These are phyloP conservation scores for Pestalotiopsis sp. DNA, from an alignment of 2,329 filamentous ascomycete species.

Conservation along the genomic window DNA sequence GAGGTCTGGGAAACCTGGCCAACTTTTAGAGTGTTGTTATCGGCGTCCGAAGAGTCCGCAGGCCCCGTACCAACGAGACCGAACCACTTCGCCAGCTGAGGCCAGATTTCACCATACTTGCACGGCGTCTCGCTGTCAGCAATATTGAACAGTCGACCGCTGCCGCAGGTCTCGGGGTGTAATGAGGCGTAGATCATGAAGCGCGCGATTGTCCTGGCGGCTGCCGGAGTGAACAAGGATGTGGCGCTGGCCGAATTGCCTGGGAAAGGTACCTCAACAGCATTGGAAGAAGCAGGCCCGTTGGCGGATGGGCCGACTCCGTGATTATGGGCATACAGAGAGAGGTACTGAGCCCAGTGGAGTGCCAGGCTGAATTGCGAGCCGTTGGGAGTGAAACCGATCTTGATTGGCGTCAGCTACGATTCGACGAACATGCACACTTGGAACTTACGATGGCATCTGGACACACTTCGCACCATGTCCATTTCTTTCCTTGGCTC, in stretches of 20 bases:
- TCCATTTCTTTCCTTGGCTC: slow-evolving; percentile 33
- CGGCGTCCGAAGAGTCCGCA: not conserved
- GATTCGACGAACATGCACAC: too few species aligned
- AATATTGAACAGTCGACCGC: slow-evolving; percentile 34
- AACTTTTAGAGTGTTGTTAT: not conserved
- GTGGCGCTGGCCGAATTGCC: slow-evolving; percentile 27
- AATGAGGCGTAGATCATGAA: slow-evolving; percentile 33
- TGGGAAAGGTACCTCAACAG: slow-evolving; percentile 29
- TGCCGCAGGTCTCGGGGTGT: slow-evolving; percentile 27
- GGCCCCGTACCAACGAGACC: not conserved
- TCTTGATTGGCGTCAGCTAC: slow-evolving; percentile 10
- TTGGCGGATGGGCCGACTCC: slow-evolving; percentile 10
- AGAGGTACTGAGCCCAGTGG: slow-evolving; percentile 43
- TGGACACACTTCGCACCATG: slow-evolving; percentile 41
- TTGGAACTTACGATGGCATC: slow-evolving; percentile 33
- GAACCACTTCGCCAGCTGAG: not conserved
- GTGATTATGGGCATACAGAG: slow-evolving; percentile 35
- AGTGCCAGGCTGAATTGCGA: slow-evolving; percentile 38
- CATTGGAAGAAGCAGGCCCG: not conserved
- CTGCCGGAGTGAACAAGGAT: slow-evolving; percentile 34
- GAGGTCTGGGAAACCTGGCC: not conserved
- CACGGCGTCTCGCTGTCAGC: slow-evolving; percentile 22
- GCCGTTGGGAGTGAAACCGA: slow-evolving; percentile 41
- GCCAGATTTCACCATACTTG: not conserved
- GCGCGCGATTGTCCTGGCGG: slow-evolving; percentile 30